These are phyloP conservation scores for Diversispora eburnea DNA, from an alignment of 192 early-diverging fungal genomes.

Conservation along the genomic window DNA sequence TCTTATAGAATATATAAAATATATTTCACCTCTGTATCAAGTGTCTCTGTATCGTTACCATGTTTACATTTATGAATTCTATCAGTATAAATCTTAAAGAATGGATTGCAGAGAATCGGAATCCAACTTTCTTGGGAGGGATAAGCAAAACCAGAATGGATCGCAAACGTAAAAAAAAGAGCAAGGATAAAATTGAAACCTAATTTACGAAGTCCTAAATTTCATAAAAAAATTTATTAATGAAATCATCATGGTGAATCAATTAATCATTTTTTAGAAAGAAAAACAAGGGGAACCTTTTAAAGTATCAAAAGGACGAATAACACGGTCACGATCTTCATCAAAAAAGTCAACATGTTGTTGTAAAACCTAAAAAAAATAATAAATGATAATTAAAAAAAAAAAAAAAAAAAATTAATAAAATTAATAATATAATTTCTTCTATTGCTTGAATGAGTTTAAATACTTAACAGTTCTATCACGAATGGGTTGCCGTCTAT, in stretches of 20 bases:
- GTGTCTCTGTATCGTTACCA: constrained; percentile 47
- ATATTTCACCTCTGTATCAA: constrained; percentile 36
- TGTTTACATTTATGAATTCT: constrained; percentile 52
- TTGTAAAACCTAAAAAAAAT: constrained; percentile 39
- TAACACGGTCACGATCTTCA: constrained; percentile 39
- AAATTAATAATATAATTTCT: background rate
- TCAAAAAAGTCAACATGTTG: constrained; percentile 56
- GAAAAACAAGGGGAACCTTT: background rate
- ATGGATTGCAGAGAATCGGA: constrained; percentile 38
- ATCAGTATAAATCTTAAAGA: constrained; percentile 44
- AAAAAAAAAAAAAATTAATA: too few relatives aligned
- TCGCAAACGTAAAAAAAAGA: constrained; percentile 35
- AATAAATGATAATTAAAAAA: background rate
- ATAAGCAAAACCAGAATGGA: constrained; percentile 43
- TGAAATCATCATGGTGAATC: background rate
- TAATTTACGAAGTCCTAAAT: constrained; percentile 38
- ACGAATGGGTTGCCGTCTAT: background rate
- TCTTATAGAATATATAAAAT: background rate
- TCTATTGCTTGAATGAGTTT: background rate
- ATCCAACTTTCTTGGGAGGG: constrained; percentile 39
- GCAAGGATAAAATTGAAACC: constrained; percentile 47
- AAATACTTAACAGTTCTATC: background rate
- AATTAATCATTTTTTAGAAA: background rate
- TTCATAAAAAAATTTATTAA: background rate
- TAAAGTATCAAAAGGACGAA: constrained; percentile 39